Conservation (phyloP, 257 asterid genomes). For the Capsicum rhomboideum region DNA sequence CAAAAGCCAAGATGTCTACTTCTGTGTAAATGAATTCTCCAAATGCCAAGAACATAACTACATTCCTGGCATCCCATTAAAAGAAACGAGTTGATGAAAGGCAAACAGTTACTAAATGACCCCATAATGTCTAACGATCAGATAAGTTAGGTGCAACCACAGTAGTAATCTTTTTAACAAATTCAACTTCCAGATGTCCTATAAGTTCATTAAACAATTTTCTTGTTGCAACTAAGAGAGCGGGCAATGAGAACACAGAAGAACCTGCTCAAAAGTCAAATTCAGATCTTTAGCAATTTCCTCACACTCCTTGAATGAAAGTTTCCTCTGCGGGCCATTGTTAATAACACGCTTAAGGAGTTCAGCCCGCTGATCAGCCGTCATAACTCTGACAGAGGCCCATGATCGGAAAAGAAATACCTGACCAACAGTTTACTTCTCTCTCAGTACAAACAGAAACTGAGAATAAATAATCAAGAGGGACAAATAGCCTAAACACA, state of each 20-base stretch:
- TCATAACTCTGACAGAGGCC: slow-evolving; percentile 63
- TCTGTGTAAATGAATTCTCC: neutral
- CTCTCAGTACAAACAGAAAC: slow-evolving; percentile 9
- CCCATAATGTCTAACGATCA: neutral
- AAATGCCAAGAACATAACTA: neutral
- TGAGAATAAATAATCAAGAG: neutral
- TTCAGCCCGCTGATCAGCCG: slow-evolving; percentile 68
- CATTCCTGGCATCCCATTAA: neutral
- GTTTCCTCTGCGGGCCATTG: slow-evolving; percentile 51
- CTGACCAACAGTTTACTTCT: slow-evolving; percentile 28
- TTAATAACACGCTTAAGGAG: slow-evolving; percentile 51
- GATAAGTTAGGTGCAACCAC: neutral
- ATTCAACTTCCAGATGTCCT: slow-evolving; percentile 2
- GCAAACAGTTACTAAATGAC: neutral
- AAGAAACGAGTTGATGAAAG: neutral
- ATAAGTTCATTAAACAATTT: neutral
- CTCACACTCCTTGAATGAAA: slow-evolving; percentile 62
- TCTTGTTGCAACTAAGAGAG: neutral
- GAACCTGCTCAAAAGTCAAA: slow-evolving; percentile 88
- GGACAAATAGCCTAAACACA: neutral
- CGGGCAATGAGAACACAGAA: slow-evolving; percentile 19
- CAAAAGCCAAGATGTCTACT: neutral
- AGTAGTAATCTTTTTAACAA: neutral
- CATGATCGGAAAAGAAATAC: slow-evolving; percentile 65
- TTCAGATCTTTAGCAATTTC: slow-evolving; percentile 75